Evolutionary conservation across 345 rosid genomes (phyloP).

Genomic region (Rubroshorea leprosula): DNA sequence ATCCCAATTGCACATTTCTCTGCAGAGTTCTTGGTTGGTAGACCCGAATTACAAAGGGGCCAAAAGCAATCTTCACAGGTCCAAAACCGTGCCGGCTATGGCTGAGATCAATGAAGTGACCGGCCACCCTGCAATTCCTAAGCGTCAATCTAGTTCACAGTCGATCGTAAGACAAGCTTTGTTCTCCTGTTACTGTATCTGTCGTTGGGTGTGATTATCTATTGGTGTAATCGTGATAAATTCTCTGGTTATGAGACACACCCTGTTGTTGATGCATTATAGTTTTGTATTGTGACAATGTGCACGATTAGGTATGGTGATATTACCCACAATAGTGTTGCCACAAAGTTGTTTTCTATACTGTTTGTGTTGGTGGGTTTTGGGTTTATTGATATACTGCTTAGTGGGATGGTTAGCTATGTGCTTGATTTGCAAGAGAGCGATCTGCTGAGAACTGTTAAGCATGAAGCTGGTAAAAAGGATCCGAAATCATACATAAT

Average conservation of each 20-base stretch:
- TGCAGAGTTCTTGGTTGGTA: conserved; percentile 27
- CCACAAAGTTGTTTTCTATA: conserved; percentile 74
- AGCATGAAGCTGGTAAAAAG: conserved; percentile 28
- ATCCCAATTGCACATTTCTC: background rate
- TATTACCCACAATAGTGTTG: conserved; percentile 52
- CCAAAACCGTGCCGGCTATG: conserved; percentile 84
- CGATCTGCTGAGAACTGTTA: conserved; percentile 54
- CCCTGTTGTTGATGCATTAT: conserved; percentile 86
- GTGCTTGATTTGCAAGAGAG: conserved; percentile 91
- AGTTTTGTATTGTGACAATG: conserved; percentile 89
- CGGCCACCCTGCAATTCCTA: conserved; percentile 20
- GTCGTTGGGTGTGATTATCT: conserved; percentile 63
- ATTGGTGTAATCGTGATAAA: conserved; percentile 47
- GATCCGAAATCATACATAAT: conserved; percentile 51
- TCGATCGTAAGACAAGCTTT: conserved; percentile 50
- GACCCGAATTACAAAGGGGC: conserved; percentile 25
- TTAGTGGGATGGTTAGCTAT: conserved; percentile 74
- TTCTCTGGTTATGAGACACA: conserved; percentile 56
- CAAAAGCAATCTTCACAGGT: conserved; percentile 51
- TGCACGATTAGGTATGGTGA: conserved; percentile 96
- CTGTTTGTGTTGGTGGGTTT: conserved; percentile 87
- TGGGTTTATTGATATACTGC: conserved; percentile 70
- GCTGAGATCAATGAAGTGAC: conserved; percentile 48
- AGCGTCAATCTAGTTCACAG: conserved; percentile 48
- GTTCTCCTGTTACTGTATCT: conserved; percentile 52